Evolutionary conservation across 2,329 filamentous ascomycete species (phyloP), one percentile per base, ranked within the genome.

Genomic region (Chrysosporium keratinophilum): DNA sequence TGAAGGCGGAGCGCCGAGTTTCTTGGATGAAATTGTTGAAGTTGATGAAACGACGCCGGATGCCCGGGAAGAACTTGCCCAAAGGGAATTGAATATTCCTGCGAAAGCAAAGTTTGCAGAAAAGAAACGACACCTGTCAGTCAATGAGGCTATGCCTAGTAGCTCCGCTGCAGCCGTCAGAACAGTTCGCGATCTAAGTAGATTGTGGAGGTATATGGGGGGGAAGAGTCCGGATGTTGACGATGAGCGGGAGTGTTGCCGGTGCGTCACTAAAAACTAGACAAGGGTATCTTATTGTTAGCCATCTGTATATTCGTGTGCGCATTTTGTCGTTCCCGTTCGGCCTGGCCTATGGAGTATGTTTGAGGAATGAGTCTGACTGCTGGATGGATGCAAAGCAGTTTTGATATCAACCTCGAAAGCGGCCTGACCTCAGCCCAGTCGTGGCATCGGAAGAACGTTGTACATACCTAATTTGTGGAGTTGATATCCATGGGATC

Each of bases 181-280:
- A 48, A 56, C 54, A 10, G 58, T 59, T 28, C 44, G 58, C 11
- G 56, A 60, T 9, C 50, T 60, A 6, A 60, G 58, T 43, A 56
- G 58, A 49, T 37, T 60, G 31, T 58, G 58, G 56, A 58, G 50
- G 23, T 60, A 60, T 52, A 56, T 58, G 52, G 56, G 43, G 17
- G 64, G 65, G 43, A 60, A 58, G 11, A 61, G 64, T 55, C 63
- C 65, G 11, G 65, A 64, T 37, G 35, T 17, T 19, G 28, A 17
- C 17, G 28, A 9, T 20, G 14, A 23, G n/a, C 2, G n/a, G 19
- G 7, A 28, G 23, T 3, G 3, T 11, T 46, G 17, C 19, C 19
- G 19, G 10, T 15, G 14, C 9, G 3, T 31, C 1, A 31, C 20
- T 28, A 23, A 28, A n/a, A 10, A 34, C 23, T 28, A 28, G 23